Evolutionary conservation across 139 green algal genomes (phyloP).

Genomic region (Desmodesmus armatus): DNA sequence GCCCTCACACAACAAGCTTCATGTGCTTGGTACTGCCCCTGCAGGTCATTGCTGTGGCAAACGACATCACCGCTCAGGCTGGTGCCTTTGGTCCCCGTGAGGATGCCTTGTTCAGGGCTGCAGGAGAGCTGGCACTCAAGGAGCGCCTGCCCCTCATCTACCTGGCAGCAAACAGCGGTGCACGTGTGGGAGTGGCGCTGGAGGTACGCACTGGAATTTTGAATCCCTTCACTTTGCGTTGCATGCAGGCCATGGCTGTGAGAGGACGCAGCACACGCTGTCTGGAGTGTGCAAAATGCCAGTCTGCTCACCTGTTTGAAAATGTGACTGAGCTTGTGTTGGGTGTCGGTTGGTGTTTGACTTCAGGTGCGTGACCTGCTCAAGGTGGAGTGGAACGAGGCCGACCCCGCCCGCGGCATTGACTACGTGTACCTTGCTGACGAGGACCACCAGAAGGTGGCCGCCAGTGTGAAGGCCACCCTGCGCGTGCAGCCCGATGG

Average conservation of each 20-base stretch:
- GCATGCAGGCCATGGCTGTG: too few species aligned
- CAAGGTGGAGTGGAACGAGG: slow-evolving; percentile 81
- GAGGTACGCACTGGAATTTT: too few species aligned
- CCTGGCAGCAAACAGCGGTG: slow-evolving; percentile 92
- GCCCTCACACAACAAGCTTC: too few species aligned
- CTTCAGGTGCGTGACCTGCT: slow-evolving; percentile 82
- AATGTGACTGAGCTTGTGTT: too few species aligned
- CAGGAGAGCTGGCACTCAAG: slow-evolving; percentile 82
- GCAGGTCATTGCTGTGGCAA: slow-evolving; percentile 93
- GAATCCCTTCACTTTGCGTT: slow-evolving; percentile 69
- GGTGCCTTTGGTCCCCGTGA: slow-evolving; percentile 94
- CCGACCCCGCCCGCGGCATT: slow-evolving; percentile 85
- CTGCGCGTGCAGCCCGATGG: too few species aligned
- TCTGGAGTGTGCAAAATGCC: too few species aligned
- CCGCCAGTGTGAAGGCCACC: slow-evolving; percentile 14
- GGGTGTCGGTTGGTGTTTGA: too few species aligned
- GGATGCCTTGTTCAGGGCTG: slow-evolving; percentile 92
- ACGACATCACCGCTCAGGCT: slow-evolving; percentile 95
- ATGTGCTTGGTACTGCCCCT: too few species aligned
- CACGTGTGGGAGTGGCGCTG: slow-evolving; percentile 91
- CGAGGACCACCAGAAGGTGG: slow-evolving; percentile 81
- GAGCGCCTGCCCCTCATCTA: slow-evolving; percentile 93
- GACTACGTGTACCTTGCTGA: slow-evolving; percentile 93
- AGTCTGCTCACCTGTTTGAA: too few species aligned
- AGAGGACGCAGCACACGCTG: too few species aligned